Evolutionary conservation across 176 grass and related monocot genomes (phyloP).

Genomic region (Avena sativa): DNA sequence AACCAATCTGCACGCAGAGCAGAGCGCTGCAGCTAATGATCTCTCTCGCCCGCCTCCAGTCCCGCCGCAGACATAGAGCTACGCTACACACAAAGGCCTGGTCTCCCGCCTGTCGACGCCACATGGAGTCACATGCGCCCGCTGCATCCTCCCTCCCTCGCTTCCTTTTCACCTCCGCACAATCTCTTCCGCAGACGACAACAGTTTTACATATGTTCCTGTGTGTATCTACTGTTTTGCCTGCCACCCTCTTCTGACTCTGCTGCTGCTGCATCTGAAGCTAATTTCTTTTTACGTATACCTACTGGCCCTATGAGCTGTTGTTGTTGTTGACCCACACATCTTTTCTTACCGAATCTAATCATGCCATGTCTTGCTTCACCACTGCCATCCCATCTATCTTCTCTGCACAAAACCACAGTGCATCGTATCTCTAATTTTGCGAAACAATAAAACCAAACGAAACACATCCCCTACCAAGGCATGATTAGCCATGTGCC

Average conservation of each 20-base stretch:
- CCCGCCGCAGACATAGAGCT: too few relatives aligned
- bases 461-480: neutral
- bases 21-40: neutral
- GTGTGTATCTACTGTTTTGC: slow-evolving; percentile 40
- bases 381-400: slow-evolving; percentile 9
- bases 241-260: slow-evolving; percentile 26
- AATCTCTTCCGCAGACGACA: slow-evolving; percentile 13
- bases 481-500: neutral
- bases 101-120: slow-evolving; percentile 51
- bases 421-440: neutral
- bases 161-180: slow-evolving; percentile 14
- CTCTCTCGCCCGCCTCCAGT: neutral
- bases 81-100: slow-evolving; percentile 1
- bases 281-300: neutral
- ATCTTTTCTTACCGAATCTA: slow-evolving; percentile 48
- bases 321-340: neutral
- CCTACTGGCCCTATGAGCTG: slow-evolving; percentile 27
- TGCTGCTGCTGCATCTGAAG: slow-evolving; percentile 18
- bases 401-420: slow-evolving; percentile 5
- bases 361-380: slow-evolving; percentile 46
- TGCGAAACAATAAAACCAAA: neutral
- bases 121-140: slow-evolving; percentile 67
- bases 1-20: slow-evolving; percentile 7
- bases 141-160: neutral
- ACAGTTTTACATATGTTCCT: slow-evolving; percentile 50